Conservation (phyloP, 169 alveolate genomes). For the Toxoplasma gondii region DNA sequence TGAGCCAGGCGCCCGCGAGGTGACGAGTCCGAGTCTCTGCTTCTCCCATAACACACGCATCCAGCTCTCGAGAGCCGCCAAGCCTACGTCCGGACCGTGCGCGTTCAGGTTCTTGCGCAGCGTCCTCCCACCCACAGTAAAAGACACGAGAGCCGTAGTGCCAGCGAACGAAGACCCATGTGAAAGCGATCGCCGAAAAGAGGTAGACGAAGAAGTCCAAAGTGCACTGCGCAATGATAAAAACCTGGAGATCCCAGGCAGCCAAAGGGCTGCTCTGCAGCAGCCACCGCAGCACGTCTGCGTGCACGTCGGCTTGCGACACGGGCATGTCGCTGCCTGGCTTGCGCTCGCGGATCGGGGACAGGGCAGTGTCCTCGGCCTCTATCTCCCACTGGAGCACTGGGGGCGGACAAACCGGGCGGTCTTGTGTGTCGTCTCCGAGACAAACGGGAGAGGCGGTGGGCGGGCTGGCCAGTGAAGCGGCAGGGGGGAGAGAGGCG, state of each 20-base stretch:
- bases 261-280: not conserved
- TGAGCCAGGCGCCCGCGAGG: too few species aligned
- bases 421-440: not conserved
- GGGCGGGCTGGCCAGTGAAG: not conserved
- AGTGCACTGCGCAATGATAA: slow-evolving; percentile 22
- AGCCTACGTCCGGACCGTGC: too few species aligned
- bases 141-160: not conserved
- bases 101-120: too few species aligned
- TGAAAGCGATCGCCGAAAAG: slow-evolving; percentile 29
- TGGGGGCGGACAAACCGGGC: not conserved
- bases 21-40: too few species aligned
- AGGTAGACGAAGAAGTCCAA: slow-evolving; percentile 35
- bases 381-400: not conserved
- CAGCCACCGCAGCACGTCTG: slow-evolving; percentile 42
- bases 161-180: slow-evolving; percentile 37
- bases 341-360: not conserved
- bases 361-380: not conserved
- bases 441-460: not conserved
- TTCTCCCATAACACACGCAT: too few species aligned
- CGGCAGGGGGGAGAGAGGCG: not conserved
- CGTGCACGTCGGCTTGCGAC: slow-evolving; percentile 10
- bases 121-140: too few species aligned
- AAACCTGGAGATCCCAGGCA: slow-evolving; percentile 50
- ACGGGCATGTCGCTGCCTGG: not conserved
- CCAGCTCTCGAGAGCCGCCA: too few species aligned